Conservation (phyloP, 257 asterid species). For the Nicotiana noctiflora region DNA sequence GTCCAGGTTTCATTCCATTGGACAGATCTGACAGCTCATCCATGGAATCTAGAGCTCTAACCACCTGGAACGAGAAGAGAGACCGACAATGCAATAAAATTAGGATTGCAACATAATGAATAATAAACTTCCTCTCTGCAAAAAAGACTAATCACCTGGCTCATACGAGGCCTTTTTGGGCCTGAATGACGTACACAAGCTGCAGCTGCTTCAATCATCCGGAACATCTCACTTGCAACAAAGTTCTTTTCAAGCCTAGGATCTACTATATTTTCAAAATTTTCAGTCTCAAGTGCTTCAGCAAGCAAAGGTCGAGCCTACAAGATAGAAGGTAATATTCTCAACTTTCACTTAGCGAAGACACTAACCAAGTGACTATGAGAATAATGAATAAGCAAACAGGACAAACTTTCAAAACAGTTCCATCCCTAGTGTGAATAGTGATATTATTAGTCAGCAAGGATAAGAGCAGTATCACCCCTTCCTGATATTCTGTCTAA, state of each 20-base stretch:
- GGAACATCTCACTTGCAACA: conserved; percentile 56
- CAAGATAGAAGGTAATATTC: not conserved
- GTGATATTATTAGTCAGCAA: not conserved
- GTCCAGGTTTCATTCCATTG: conserved; percentile 83
- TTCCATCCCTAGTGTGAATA: not conserved
- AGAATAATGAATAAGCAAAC: not conserved
- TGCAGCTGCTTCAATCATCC: conserved; percentile 90
- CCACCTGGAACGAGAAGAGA: conserved; percentile 40
- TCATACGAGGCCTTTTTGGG: conserved; percentile 73
- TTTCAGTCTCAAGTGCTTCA: conserved; percentile 63
- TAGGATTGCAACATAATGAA: not conserved
- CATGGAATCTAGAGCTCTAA: conserved; percentile 71
- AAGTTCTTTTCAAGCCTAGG: conserved; percentile 43
- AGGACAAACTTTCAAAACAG: not conserved
- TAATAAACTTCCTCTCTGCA: not conserved
- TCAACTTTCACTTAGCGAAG: not conserved
- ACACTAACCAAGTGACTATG: not conserved
- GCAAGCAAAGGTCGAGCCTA: conserved; percentile 82
- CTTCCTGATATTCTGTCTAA: not conserved
- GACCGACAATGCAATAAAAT: not conserved
- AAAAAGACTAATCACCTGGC: conserved; percentile 39
- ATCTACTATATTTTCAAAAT: conserved; percentile 52
- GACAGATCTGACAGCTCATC: conserved; percentile 65
- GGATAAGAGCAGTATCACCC: not conserved
- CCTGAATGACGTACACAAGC: conserved; percentile 83